Conservation (phyloP, 225 moss, liverwort and hornwort species). For the Sphagnum contortum region DNA sequence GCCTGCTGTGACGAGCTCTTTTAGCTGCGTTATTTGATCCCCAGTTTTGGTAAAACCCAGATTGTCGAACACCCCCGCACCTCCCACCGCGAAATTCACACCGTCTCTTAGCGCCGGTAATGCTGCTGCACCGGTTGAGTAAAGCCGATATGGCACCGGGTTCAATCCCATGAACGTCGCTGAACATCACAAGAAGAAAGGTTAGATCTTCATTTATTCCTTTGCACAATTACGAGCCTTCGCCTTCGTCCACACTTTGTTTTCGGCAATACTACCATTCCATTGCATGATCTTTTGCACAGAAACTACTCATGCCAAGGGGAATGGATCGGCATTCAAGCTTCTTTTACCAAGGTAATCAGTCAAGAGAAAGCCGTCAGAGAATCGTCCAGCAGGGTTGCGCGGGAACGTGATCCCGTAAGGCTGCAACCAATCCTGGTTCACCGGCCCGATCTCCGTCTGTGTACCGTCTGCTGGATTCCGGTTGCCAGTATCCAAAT, state of each 20-base stretch:
- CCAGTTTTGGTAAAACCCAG: slow-evolving; percentile 25
- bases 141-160: slow-evolving; percentile 18
- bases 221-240: too few relatives aligned
- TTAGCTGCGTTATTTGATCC: slow-evolving; percentile 36
- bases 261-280: too few relatives aligned
- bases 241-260: too few relatives aligned
- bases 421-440: slow-evolving; percentile 25
- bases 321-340: neutral
- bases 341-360: slow-evolving; percentile 36
- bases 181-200: neutral
- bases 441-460: slow-evolving; percentile 21
- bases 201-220: too few relatives aligned
- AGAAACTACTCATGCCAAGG: too few relatives aligned
- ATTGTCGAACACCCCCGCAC: slow-evolving; percentile 42
- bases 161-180: slow-evolving; percentile 17
- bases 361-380: slow-evolving; percentile 32
- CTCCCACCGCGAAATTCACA: slow-evolving; percentile 47
- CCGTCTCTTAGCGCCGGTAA: slow-evolving; percentile 9
- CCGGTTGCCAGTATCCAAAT: slow-evolving; percentile 45
- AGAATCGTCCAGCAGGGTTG: slow-evolving; percentile 31
- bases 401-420: slow-evolving; percentile 39
- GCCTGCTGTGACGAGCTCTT: slow-evolving; percentile 12
- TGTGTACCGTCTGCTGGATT: slow-evolving; percentile 8
- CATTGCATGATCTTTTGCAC: too few relatives aligned
- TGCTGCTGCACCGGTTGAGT: neutral